Base-by-base conservation (phyloP, 1,284 basidiomycete genomes). In the Malassezia yamatoensis region DNA sequence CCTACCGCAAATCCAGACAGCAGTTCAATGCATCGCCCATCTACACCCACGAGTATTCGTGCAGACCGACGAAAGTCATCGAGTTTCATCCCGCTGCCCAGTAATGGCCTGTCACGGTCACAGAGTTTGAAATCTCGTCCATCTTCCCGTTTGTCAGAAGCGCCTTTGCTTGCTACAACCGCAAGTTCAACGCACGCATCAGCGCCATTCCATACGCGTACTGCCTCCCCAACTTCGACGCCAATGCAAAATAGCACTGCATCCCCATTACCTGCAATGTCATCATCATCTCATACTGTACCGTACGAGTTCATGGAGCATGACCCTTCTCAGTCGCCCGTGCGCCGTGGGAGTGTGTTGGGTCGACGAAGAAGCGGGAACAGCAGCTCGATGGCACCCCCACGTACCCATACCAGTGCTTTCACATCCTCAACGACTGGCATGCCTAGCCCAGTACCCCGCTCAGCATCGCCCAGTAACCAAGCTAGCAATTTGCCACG, bases 61-160 rank as follows among this genome's bases (percentile, higher is more conserved):
- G 53, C 66, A 21, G 61, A 64, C 7, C 24, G 24, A 29, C 61
- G 58, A 37, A 60, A 44, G 39, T 49, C 37, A 15, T 61, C 24
- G 32, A 68, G 66, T 33, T 61, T 61, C 8, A 69, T 72, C 29
- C 70, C 70, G 1, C 59, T 72, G 10, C 65, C 70, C 0, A 58
- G 63, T 8, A 53, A 62, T 13, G 67, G 68, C 5, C 47, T 65
- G 11, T 51, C 64, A 12, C 58, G 62, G 6, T 60, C 59, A 36
- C 49, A 13, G 49, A 53, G 46, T 10, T 29, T 29, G 24, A 45
- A 47, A 7, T 35, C 38, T 18, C 50, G 51, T 10, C 38, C 55
- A 24, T n/a, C 50, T 29, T 52, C 50, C 12, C 54, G 54, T 9
- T 36, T 58, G 16, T 20, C 18, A n/a, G 33, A 20, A 37, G 33